Evolutionary conservation across 2,329 filamentous ascomycete genomes (phyloP).

Genomic region (Pseudogymnoascus sp.): DNA sequence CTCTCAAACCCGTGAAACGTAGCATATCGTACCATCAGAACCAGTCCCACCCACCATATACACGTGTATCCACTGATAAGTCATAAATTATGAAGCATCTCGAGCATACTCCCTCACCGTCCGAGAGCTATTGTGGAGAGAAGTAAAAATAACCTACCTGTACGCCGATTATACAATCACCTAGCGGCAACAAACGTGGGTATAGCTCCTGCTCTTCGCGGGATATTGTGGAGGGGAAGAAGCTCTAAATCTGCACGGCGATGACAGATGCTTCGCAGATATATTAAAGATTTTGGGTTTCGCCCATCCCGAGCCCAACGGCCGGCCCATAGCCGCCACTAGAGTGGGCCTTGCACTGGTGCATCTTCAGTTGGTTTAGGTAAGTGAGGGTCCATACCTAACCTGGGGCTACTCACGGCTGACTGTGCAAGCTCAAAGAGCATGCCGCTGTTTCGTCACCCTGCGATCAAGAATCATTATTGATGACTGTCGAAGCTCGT

Average conservation of each 20-base stretch:
- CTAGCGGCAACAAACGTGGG: background rate
- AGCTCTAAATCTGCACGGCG: background rate
- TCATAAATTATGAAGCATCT: background rate
- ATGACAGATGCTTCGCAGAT: background rate
- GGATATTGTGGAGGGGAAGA: background rate
- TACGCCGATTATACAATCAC: background rate
- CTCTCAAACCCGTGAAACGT: background rate
- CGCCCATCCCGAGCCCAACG: background rate
- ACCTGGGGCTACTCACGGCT: background rate
- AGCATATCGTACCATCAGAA: background rate
- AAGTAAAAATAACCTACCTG: background rate
- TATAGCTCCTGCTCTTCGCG: background rate
- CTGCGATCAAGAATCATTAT: background rate
- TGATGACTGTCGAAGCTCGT: background rate
- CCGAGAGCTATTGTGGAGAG: background rate
- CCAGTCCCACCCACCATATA: background rate
- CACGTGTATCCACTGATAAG: slow-evolving; percentile 2
- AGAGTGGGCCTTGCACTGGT: background rate
- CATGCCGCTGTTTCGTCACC: background rate
- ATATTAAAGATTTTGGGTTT: background rate
- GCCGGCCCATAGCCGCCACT: background rate
- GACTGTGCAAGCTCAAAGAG: background rate
- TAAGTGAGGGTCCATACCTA: background rate
- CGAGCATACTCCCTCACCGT: background rate
- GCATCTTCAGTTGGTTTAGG: background rate